Percentiles rank a stretch among this genome's conserved stretches.
Conservation (phyloP, 2,329 filamentous ascomycete species). For the Aureobasidium mangrovei region DNA sequence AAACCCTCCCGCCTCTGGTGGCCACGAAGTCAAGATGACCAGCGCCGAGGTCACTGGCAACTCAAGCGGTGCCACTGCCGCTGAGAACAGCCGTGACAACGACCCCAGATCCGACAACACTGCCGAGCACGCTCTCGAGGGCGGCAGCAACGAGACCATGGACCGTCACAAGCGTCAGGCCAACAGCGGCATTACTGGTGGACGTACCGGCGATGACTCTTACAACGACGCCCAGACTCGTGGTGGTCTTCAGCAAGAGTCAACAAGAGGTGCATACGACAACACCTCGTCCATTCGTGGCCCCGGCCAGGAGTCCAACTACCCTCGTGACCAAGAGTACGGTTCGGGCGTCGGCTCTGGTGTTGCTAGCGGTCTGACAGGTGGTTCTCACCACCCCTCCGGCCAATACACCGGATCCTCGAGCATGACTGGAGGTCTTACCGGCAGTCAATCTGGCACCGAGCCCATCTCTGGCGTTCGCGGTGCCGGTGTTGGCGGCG, state of each 20-base stretch:
- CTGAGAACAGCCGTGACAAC: background rate
- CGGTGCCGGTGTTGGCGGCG: constrained; percentile 5
- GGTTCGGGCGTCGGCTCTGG: background rate
- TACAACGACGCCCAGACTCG: background rate
- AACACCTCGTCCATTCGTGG: background rate
- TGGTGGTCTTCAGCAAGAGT: background rate
- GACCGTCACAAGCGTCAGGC: constrained; percentile 7
- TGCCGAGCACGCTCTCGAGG: background rate
- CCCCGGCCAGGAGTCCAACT: background rate
- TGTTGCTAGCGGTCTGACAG: background rate
- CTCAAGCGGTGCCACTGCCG: background rate
- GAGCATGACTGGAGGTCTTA: background rate
- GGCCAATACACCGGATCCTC: background rate
- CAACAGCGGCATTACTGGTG: background rate
- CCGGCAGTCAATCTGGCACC: constrained; percentile 3
- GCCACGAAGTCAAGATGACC: constrained; percentile 7
- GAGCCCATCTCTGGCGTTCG: constrained; percentile 11
- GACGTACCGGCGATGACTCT: background rate
- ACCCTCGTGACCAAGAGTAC: background rate
- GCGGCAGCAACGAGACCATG: constrained; percentile 6
- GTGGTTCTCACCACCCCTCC: background rate
- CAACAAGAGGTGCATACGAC: background rate
- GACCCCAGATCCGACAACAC: constrained; percentile 2
- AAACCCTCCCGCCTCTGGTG: constrained; percentile 7
- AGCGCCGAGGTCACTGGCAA: background rate